These are phyloP conservation scores for Trifolium subterraneum DNA, from an alignment of 306 rosid species.

Conservation along the genomic window DNA sequence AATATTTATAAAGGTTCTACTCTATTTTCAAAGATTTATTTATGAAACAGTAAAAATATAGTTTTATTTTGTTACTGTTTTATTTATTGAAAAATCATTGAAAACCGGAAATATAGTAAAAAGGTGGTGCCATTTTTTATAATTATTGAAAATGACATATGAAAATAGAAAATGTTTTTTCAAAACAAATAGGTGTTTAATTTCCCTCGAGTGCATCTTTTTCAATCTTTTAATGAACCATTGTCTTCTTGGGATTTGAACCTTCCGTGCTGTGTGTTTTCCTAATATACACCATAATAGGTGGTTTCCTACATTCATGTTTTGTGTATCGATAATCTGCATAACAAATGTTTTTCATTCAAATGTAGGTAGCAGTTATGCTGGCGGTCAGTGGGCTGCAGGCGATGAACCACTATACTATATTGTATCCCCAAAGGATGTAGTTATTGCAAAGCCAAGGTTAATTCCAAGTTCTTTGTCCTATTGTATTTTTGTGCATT, in stretches of 20 bases:
- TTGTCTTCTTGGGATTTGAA: constrained; percentile 4
- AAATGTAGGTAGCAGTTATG: constrained; percentile 96
- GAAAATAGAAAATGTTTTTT: background rate
- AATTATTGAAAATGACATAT: background rate
- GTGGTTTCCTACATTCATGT: constrained; percentile 27
- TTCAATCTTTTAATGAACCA: constrained; percentile 20
- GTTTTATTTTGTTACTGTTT: background rate
- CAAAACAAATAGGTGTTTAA: constrained; percentile 8
- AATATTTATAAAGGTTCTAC: background rate
- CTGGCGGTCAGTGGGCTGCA: constrained; percentile 99
- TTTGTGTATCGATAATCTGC: constrained; percentile 37
- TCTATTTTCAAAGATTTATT: constrained; percentile 13
- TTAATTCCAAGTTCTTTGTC: constrained; percentile 46
- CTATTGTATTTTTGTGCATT: constrained; percentile 20
- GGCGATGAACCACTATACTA: constrained; percentile 97
- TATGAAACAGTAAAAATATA: background rate
- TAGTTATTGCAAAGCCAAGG: constrained; percentile 98
- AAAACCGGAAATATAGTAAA: background rate
- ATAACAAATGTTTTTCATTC: constrained; percentile 44
- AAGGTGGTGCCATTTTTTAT: background rate
- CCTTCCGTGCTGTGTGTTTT: constrained; percentile 2
- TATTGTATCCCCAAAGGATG: constrained; percentile 94
- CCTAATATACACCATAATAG: constrained; percentile 18
- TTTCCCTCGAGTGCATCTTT: background rate
- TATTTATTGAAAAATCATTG: background rate